Evolutionary conservation across 352 stramenopile genomes (phyloP), one percentile per base, ranked within the genome.

Genomic region (Peronospora farinosa): DNA sequence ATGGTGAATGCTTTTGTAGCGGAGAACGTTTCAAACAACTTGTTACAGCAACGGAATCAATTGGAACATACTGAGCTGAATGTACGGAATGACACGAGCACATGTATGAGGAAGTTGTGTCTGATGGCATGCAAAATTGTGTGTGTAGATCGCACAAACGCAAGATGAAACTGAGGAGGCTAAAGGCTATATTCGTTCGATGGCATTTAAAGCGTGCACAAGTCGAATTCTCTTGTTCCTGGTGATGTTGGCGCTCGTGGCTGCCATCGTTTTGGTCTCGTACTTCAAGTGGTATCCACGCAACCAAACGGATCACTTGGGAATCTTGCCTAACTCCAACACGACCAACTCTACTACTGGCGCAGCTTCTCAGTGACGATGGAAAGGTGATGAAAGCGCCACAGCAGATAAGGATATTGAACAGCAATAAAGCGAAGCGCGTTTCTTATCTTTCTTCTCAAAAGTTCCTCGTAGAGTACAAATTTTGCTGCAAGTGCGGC

Each of bases 261-360:
- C 67, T 15, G 75, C 78, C 21, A 86, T 89, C 39, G 60, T 51
- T 8, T 39, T 85, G 23, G 74, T 89, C 5, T 81, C 78, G 36
- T 86, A 87, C 51, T 86, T 82, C 69, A 84, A 81, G 41, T 89
- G 78, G 78, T 89, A 86, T 46, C 78, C 78, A 15, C 65, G 67
- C 40, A 68, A 74, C 55, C 74, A 85, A 60, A 88, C 83, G 58
- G 77, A 88, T 48, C 62, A 76, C 23, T n/a, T 86, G 37, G 74
- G 74, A 13, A 74, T 88, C 25, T 48, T 84, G 36, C 65, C 72
- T 9, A 36, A 57, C 9, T 56, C 59, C 7, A 63, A n/a, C 9
- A 59, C 23, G 19, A 60, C 61, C 11, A 52, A 32, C 28, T 63
- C 61, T 8, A 37, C 45, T 23, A 64, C 13, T 46, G 53, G 23